These are phyloP conservation scores for Kuraishia ogatae DNA, from an alignment of 805 yeast genomes.

Conservation along the genomic window DNA sequence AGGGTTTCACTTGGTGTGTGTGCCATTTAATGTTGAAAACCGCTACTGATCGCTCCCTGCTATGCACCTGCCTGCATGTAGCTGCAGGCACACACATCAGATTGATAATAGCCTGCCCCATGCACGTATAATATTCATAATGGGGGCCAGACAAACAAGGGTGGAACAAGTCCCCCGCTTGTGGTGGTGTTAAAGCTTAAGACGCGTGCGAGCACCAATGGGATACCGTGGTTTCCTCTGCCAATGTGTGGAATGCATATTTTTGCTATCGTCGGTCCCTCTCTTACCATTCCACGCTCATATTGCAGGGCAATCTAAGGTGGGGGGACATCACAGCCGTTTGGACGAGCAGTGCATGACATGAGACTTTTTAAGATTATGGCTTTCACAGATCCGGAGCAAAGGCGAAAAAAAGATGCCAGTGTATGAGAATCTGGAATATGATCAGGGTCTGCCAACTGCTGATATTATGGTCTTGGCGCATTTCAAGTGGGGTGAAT, in stretches of 20 bases:
- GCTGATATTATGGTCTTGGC: too few species aligned
- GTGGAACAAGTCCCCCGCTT: background rate
- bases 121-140: background rate
- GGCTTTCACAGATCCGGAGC: background rate
- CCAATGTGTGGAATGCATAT: background rate
- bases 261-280: background rate
- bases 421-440: too few species aligned
- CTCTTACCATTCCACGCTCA: background rate
- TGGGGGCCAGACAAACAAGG: background rate
- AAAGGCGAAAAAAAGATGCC: background rate
- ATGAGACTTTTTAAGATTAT: background rate
- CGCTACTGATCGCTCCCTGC: background rate
- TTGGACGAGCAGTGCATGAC: background rate
- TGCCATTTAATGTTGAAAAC: background rate
- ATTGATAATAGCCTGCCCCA: background rate
- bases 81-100: background rate
- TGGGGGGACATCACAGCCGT: background rate
- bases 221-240: background rate
- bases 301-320: background rate
- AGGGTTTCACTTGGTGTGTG: background rate
- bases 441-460: too few species aligned
- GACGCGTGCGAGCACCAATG: background rate
- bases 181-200: background rate
- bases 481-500: too few species aligned
- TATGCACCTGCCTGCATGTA: background rate